Evolutionary conservation across 2,329 filamentous ascomycete genomes (phyloP).

Genomic region (Arthroderma sp.): DNA sequence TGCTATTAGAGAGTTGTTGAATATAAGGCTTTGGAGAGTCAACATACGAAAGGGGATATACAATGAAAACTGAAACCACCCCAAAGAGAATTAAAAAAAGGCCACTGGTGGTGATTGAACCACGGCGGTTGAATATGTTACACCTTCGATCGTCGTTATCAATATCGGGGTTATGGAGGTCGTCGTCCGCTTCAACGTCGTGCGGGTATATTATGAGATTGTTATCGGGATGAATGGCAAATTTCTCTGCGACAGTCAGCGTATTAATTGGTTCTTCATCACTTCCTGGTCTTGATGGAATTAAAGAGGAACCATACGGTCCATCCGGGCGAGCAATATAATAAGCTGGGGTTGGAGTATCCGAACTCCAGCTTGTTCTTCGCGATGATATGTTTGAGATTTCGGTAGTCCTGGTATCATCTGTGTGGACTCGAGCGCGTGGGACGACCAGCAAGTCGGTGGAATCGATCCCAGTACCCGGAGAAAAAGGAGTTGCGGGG

Average conservation of each 20-base stretch:
- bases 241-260: conserved; percentile 60
- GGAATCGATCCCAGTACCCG: neutral
- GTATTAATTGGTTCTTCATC: conserved; percentile 55
- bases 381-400: conserved; percentile 43
- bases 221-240: conserved; percentile 56
- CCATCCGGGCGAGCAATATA: conserved; percentile 22
- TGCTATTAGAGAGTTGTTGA: no score
- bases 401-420: conserved; percentile 11
- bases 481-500: neutral
- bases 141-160: conserved; percentile 49
- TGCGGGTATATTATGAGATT: conserved; percentile 56
- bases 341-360: neutral
- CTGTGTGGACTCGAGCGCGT: neutral
- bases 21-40: conserved; percentile 20
- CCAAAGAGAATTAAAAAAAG: conserved; percentile 47
- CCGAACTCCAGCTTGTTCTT: conserved; percentile 53
- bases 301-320: conserved; percentile 49
- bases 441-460: conserved; percentile 3
- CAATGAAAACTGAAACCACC: conserved; percentile 52
- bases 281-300: conserved; percentile 47
- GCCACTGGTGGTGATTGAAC: conserved; percentile 51
- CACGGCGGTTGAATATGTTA: conserved; percentile 52
- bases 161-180: conserved; percentile 56
- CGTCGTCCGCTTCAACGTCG: conserved; percentile 62
- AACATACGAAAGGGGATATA: conserved; percentile 54